Conservation (phyloP, 257 asterid genomes). For the Verbascum thapsus region DNA sequence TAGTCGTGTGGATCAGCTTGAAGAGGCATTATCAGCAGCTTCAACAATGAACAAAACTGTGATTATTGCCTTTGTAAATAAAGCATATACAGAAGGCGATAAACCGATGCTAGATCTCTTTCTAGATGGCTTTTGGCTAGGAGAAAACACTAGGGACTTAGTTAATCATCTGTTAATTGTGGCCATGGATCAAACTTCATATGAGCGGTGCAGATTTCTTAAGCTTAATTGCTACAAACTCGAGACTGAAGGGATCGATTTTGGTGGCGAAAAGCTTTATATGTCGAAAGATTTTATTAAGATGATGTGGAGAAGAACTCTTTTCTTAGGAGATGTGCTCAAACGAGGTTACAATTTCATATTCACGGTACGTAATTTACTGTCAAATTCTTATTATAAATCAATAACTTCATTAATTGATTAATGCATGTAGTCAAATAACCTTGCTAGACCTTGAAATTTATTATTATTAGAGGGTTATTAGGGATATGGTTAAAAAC, state of each 20-base stretch:
- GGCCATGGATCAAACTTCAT: conserved; percentile 49
- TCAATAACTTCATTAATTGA: no score
- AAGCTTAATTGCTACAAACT: conserved; percentile 53
- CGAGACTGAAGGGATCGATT: conserved; percentile 46
- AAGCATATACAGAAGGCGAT: conserved; percentile 53
- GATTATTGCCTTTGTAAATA: conserved; percentile 44
- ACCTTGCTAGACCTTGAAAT: no score
- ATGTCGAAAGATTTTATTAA: conserved; percentile 48
- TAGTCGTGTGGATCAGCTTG: conserved; percentile 36
- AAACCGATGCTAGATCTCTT: conserved; percentile 55
- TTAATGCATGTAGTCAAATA: no score
- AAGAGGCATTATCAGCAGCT: conserved; percentile 32
- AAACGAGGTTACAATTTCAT: conserved; percentile 43
- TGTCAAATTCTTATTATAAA: no score
- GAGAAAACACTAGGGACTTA: conserved; percentile 42
- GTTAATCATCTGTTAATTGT: conserved; percentile 39
- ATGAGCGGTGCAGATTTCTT: conserved; percentile 45
- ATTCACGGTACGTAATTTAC: conserved; percentile 41
- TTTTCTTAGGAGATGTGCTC: conserved; percentile 42
- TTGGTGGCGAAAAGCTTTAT: conserved; percentile 40
- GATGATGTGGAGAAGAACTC: conserved; percentile 62
- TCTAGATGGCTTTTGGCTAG: conserved; percentile 58
- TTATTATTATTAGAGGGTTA: no score
- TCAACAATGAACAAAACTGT: conserved; percentile 41
- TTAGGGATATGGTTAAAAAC: no score